Evolutionary conservation across 1,284 basidiomycete genomes (phyloP).

Genomic region (Ustilago bromivora): DNA sequence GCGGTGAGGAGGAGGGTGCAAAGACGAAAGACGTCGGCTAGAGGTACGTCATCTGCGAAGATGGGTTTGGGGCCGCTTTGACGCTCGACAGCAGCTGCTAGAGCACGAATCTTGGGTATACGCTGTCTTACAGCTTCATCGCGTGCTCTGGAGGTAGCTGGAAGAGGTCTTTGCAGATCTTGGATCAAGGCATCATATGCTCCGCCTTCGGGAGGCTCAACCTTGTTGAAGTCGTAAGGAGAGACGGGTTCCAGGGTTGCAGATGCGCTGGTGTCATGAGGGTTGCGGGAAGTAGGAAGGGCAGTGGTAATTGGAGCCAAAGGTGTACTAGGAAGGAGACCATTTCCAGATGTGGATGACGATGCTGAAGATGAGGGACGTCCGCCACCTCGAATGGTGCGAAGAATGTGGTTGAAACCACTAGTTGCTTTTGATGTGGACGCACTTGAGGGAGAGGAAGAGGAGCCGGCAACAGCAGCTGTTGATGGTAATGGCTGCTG

Average conservation of each 20-base stretch:
- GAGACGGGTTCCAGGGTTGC: constrained; percentile 39
- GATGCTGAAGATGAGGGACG: constrained; percentile 30
- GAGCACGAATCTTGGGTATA: constrained; percentile 40
- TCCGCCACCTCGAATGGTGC: constrained; percentile 35
- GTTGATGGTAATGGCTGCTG: constrained; percentile 22
- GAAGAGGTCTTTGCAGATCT: constrained; percentile 46
- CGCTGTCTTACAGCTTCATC: constrained; percentile 46
- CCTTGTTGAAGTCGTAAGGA: constrained; percentile 32
- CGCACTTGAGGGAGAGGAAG: constrained; percentile 12
- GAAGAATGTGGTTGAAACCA: constrained; percentile 47
- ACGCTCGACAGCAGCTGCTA: constrained; percentile 48
- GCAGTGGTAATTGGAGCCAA: constrained; percentile 48
- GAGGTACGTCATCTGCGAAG: constrained; percentile 44
- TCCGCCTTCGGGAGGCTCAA: constrained; percentile 36
- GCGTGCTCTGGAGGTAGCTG: constrained; percentile 34
- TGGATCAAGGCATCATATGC: constrained; percentile 36
- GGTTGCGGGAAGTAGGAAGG: constrained; percentile 26
- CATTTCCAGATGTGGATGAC: constrained; percentile 19
- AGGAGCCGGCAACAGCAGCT: constrained; percentile 13
- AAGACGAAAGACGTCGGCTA: constrained; percentile 54
- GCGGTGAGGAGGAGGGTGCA: constrained; percentile 52
- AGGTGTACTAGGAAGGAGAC: constrained; percentile 32
- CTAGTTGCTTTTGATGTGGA: constrained; percentile 37
- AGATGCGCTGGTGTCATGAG: constrained; percentile 18
- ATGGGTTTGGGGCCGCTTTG: constrained; percentile 38